Evolutionary conservation across 2,329 filamentous ascomycete genomes (phyloP).

Genomic region (Berkeleyomyces rouxiae): DNA sequence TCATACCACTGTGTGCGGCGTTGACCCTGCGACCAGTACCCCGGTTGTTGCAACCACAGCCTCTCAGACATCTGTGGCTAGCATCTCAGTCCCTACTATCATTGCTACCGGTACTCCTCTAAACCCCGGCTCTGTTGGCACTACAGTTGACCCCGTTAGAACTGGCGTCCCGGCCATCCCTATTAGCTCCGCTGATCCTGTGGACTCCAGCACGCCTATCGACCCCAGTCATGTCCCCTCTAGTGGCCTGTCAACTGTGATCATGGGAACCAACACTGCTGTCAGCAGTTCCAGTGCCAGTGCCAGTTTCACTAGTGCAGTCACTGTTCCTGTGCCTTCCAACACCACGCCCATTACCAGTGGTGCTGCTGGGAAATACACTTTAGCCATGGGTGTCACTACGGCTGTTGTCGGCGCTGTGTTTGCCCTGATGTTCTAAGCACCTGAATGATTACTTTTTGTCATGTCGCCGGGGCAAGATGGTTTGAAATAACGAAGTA

Average conservation of each 20-base stretch:
- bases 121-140: background rate
- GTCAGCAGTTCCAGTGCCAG: background rate
- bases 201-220: background rate
- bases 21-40: constrained; percentile 19
- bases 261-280: background rate
- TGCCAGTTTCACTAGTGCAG: background rate
- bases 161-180: background rate
- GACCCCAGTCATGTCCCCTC: background rate
- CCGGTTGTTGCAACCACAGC: constrained; percentile 14
- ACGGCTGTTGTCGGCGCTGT: background rate
- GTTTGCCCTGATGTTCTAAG: constrained; percentile 1
- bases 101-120: constrained; percentile 15
- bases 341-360: background rate
- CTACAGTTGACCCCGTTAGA: background rate
- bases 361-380: background rate
- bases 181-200: background rate
- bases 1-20: constrained; percentile 29
- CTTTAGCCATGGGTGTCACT: background rate
- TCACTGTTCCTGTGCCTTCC: background rate
- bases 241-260: background rate
- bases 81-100: constrained; percentile 14
- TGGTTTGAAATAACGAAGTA: background rate
- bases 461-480: no score
- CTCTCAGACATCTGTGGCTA: constrained; percentile 4
- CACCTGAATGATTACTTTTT: background rate